Conservation (phyloP, 2,329 filamentous ascomycete genomes). For the Colletotrichum gloeosporioides region DNA sequence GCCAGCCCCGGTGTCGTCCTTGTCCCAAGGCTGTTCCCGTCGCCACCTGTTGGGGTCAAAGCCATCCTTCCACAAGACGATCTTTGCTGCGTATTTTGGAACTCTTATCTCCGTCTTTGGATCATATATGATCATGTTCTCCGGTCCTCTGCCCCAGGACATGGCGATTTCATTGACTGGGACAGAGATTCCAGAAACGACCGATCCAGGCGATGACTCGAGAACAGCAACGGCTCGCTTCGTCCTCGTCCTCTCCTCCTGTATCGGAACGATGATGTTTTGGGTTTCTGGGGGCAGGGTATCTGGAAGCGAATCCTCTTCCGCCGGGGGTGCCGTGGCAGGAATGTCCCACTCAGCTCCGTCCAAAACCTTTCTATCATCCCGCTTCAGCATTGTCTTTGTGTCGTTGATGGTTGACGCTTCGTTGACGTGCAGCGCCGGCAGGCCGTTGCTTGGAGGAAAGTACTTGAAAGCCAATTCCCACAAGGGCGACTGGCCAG, state of each 20-base stretch:
- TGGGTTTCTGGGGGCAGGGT: conserved; percentile 41
- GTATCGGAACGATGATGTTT: conserved; percentile 38
- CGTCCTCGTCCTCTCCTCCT: conserved; percentile 30
- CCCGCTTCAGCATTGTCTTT: conserved; percentile 27
- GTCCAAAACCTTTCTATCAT: conserved; percentile 28
- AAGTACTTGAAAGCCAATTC: conserved; percentile 64
- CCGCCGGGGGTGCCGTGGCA: conserved; percentile 24
- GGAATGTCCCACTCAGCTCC: conserved; percentile 30
- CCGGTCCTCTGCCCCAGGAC: conserved; percentile 76
- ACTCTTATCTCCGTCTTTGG: conserved; percentile 71
- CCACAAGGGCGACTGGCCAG: conserved; percentile 58
- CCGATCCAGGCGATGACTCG: conserved; percentile 69
- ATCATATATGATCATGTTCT: conserved; percentile 72
- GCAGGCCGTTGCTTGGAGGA: conserved; percentile 42
- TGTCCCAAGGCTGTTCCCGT: conserved; percentile 45
- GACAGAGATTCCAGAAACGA: conserved; percentile 66
- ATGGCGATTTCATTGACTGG: conserved; percentile 70
- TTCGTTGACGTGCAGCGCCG: conserved; percentile 10
- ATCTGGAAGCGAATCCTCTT: conserved; percentile 37
- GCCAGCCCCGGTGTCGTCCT: conserved; percentile 51
- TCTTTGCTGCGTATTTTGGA: conserved; percentile 80
- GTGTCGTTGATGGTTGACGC: conserved; percentile 2
- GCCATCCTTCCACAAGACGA: conserved; percentile 75
- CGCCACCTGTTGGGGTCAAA: conserved; percentile 65
- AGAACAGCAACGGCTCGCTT: conserved; percentile 67